phyloP scores from a whole-genome alignment of 2,329 filamentous ascomycete species.

The Aspergillus sp. region DNA sequence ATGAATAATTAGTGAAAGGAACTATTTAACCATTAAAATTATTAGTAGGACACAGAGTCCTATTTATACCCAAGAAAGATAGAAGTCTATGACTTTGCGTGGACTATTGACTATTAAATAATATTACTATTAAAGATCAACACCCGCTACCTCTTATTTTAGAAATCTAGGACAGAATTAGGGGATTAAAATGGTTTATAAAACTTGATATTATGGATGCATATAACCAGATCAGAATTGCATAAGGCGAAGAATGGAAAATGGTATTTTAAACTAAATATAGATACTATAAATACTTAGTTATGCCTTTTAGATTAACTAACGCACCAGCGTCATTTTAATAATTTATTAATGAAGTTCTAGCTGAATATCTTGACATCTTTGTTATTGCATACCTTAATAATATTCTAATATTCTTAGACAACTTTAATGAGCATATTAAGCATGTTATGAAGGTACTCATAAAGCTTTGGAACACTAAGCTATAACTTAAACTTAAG shows the following conservation, averaged over 20 bases:
- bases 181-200: conserved; percentile 14
- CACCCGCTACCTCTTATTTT: conserved; percentile 20
- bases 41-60: not conserved
- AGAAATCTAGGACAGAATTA: conserved; percentile 13
- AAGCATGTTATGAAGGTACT: not conserved
- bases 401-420: not conserved
- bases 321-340: conserved; percentile 12
- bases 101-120: conserved; percentile 21
- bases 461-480: not conserved
- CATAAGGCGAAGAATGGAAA: conserved; percentile 5
- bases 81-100: not conserved
- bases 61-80: not conserved
- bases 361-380: not conserved
- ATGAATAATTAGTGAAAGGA: not conserved
- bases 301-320: conserved; percentile 18
- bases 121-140: conserved; percentile 18
- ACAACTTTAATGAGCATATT: not conserved
- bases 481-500: not conserved
- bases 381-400: not conserved
- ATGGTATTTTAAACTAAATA: conserved; percentile 9
- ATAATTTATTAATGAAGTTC: conserved; percentile 3
- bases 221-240: conserved; percentile 18
- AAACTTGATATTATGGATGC: conserved; percentile 17
- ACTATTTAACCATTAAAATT: not conserved
- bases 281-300: conserved; percentile 17